A percentile compares a stretch with the other conserved stretches of the same genome.
Evolutionary conservation across 306 rosid species (phyloP).

Genomic region (Malus fusca): DNA sequence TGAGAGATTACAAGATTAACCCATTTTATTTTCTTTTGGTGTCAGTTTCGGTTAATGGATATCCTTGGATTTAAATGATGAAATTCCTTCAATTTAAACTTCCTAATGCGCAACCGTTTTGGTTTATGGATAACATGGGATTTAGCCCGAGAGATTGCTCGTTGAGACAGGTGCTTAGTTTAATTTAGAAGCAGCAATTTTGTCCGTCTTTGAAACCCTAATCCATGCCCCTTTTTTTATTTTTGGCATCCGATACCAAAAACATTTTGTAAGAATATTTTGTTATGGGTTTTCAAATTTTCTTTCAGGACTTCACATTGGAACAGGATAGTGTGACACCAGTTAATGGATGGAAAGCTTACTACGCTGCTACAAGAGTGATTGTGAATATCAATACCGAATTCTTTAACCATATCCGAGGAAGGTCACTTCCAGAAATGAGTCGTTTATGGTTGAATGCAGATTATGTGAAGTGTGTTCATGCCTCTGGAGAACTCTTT

Average conservation of each 20-base stretch:
- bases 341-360: conserved; percentile 90
- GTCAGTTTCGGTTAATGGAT: neutral
- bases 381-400: conserved; percentile 72
- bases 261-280: neutral
- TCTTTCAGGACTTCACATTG: conserved; percentile 75
- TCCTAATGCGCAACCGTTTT: neutral
- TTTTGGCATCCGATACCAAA: neutral
- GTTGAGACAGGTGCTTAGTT: neutral
- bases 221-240: neutral
- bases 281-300: conserved; percentile 14
- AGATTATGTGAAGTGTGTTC: conserved; percentile 93
- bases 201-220: neutral
- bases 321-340: conserved; percentile 85
- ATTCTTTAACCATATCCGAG: conserved; percentile 82
- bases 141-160: neutral
- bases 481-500: conserved; percentile 82
- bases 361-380: conserved; percentile 95
- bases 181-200: neutral
- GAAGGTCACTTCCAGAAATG: conserved; percentile 68
- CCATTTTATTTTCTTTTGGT: neutral
- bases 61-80: neutral
- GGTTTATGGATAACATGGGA: neutral
- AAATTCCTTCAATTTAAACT: neutral
- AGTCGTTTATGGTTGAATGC: conserved; percentile 87
- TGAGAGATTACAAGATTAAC: neutral